These are phyloP conservation scores for Raffaelea deltoideospora DNA, from an alignment of 2,329 filamentous ascomycete species.

Conservation along the genomic window DNA sequence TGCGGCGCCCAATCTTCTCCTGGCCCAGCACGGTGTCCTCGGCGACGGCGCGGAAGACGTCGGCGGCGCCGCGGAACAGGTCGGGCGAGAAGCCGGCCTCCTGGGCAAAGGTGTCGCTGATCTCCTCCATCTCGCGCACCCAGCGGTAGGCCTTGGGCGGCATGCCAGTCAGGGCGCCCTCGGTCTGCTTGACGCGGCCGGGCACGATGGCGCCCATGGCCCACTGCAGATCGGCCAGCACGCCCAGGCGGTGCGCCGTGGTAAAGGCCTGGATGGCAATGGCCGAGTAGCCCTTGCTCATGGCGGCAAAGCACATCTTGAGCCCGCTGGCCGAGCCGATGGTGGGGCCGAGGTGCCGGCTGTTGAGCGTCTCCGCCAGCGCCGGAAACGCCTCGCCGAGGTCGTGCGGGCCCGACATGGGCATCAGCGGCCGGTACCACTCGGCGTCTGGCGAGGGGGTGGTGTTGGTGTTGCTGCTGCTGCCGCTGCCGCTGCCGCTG, in stretches of 20 bases:
- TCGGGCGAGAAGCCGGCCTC: slow-evolving; percentile 45
- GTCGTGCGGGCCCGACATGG: slow-evolving; percentile 29
- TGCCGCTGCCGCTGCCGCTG: slow-evolving; percentile 8
- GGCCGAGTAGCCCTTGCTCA: slow-evolving; percentile 51
- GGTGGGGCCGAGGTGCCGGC: slow-evolving; percentile 29
- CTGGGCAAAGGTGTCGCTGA: slow-evolving; percentile 47
- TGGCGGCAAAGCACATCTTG: slow-evolving; percentile 51
- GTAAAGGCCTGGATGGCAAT: slow-evolving; percentile 57
- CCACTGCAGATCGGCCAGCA: slow-evolving; percentile 40
- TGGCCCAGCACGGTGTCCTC: slow-evolving; percentile 43
- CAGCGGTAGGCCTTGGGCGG: slow-evolving; percentile 64
- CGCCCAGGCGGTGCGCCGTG: slow-evolving; percentile 47
- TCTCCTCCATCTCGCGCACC: slow-evolving; percentile 66
- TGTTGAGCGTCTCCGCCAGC: slow-evolving; percentile 29
- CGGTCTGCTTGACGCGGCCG: slow-evolving; percentile 25
- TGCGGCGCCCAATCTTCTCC: slow-evolving; percentile 41
- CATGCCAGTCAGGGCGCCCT: slow-evolving; percentile 33
- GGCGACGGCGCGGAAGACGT: slow-evolving; percentile 45
- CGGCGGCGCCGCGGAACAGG: slow-evolving; percentile 44
- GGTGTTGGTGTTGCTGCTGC: slow-evolving; percentile 10
- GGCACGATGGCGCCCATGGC: slow-evolving; percentile 39
- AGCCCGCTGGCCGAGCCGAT: slow-evolving; percentile 43
- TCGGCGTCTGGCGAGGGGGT: not conserved
- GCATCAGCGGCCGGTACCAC: slow-evolving; percentile 13
- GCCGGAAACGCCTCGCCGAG: slow-evolving; percentile 16